Conservation (phyloP, 1,284 basidiomycete species). For the Neolentinus lepideus region DNA sequence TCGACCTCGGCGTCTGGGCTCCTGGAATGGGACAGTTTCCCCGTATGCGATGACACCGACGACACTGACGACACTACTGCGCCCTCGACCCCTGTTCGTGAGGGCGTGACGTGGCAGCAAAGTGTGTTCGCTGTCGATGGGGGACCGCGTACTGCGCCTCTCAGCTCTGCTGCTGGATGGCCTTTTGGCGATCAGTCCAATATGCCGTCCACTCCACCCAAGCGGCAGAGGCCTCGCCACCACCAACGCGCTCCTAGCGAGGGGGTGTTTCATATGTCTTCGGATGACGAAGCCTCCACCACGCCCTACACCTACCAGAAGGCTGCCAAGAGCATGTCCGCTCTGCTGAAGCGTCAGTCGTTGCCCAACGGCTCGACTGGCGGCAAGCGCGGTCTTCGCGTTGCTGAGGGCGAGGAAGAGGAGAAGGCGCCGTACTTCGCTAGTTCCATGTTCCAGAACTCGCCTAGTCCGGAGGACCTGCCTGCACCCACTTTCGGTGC, state of each 20-base stretch:
- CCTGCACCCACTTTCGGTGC: conserved; percentile 39
- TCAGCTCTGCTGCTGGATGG: conserved; percentile 25
- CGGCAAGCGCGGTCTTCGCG: conserved; percentile 15
- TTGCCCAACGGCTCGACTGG: conserved; percentile 19
- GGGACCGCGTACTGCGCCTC: conserved; percentile 44
- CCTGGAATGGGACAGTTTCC: conserved; percentile 35
- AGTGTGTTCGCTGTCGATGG: conserved; percentile 22
- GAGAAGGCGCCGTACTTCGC: conserved; percentile 49
- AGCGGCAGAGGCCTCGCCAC: conserved; percentile 29
- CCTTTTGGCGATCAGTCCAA: conserved; percentile 31
- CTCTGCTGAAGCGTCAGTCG: conserved; percentile 22
- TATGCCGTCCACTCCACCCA: conserved; percentile 19
- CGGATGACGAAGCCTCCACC: conserved; percentile 52
- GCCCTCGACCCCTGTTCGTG: conserved; percentile 25
- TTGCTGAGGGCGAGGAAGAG: not conserved
- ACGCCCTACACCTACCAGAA: conserved; percentile 15
- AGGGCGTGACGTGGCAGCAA: conserved; percentile 23
- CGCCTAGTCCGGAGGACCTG: conserved; percentile 69
- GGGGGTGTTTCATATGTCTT: conserved; percentile 60
- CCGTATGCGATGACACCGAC: conserved; percentile 61
- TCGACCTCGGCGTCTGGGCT: conserved; percentile 9
- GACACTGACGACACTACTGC: conserved; percentile 32
- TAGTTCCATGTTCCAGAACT: conserved; percentile 75
- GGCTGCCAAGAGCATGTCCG: conserved; percentile 15
- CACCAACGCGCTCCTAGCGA: conserved; percentile 58